These are phyloP conservation scores for Globisporangium uncinulatum DNA, from an alignment of 352 stramenopile species.

Conservation along the genomic window DNA sequence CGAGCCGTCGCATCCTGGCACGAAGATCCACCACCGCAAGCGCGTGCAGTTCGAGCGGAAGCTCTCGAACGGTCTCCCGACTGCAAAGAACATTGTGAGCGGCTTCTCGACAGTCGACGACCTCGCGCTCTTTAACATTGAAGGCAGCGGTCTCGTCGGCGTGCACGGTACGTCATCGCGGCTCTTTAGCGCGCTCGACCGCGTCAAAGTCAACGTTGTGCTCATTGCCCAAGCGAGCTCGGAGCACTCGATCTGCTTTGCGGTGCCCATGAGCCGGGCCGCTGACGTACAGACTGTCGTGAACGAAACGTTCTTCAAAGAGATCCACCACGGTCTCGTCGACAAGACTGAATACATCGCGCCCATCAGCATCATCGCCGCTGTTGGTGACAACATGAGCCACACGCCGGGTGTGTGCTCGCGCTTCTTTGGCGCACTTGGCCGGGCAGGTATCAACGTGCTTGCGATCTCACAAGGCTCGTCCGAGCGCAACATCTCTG, in stretches of 20 bases:
- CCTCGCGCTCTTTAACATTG: conserved; percentile 94
- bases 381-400: conserved; percentile 94
- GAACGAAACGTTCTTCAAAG: conserved; percentile 84
- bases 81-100: conserved; percentile 71
- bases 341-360: conserved; percentile 80
- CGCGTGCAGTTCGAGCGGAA: conserved; percentile 53
- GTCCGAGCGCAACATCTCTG: conserved; percentile 93
- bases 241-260: conserved; percentile 95
- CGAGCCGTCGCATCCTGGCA: conserved; percentile 77
- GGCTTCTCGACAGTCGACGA: conserved; percentile 93
- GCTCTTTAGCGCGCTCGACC: conserved; percentile 91
- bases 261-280: conserved; percentile 74
- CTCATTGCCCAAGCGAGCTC: conserved; percentile 93
- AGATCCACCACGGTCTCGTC: conserved; percentile 81
- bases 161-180: conserved; percentile 91
- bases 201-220: conserved; percentile 91
- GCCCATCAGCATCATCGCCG: conserved; percentile 93
- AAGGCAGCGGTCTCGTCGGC: conserved; percentile 94
- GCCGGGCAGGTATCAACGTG: conserved; percentile 93
- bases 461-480: conserved; percentile 94
- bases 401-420: conserved; percentile 88
- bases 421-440: conserved; percentile 93
- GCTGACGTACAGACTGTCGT: conserved; percentile 67
- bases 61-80: conserved; percentile 51
- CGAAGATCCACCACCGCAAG: conserved; percentile 67